Percentiles rank a stretch among this genome's conserved stretches.
These are phyloP conservation scores for Reticulascus tulasneorum DNA, from an alignment of 2,329 filamentous ascomycete genomes.

Conservation along the genomic window DNA sequence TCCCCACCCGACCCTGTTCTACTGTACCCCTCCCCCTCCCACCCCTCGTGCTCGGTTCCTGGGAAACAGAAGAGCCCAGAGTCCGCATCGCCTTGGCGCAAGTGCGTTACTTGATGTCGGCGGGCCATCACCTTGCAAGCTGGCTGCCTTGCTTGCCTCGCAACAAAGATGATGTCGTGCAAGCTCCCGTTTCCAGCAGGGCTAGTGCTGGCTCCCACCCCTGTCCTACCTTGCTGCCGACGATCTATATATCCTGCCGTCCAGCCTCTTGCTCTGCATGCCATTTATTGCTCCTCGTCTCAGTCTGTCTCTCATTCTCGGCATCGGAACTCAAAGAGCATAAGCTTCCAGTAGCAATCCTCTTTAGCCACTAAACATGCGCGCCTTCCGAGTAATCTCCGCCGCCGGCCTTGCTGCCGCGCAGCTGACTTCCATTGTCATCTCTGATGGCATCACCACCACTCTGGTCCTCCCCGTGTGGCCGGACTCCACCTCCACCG, in stretches of 20 bases:
- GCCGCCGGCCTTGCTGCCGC: slow-evolving; percentile 17
- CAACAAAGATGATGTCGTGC: too few species aligned
- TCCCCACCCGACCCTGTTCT: too few species aligned
- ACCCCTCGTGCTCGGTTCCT: too few species aligned
- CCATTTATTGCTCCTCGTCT: background rate
- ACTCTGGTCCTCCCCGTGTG: slow-evolving; percentile 16
- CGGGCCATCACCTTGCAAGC: too few species aligned
- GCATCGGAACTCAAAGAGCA: background rate
- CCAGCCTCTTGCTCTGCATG: background rate
- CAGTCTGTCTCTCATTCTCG: background rate
- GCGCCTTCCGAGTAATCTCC: slow-evolving; percentile 16
- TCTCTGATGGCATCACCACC: slow-evolving; percentile 17
- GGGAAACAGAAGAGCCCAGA: too few species aligned
- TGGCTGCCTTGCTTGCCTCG: too few species aligned
- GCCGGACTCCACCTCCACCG: slow-evolving; percentile 13
- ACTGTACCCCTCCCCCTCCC: too few species aligned
- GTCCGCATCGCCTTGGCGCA: too few species aligned
- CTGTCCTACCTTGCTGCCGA: too few species aligned
- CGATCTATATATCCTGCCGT: background rate
- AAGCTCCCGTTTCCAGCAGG: too few species aligned
- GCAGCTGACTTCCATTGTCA: slow-evolving; percentile 12
- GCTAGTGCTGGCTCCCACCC: too few species aligned
- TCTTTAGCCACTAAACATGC: slow-evolving; percentile 15
- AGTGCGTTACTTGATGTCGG: too few species aligned
- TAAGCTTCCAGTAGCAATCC: slow-evolving; percentile 1